Percentiles rank a stretch among this genome's conserved stretches.
Conservation (phyloP, 2,329 filamentous ascomycete species). For the Drechslerella coelobrocha region DNA sequence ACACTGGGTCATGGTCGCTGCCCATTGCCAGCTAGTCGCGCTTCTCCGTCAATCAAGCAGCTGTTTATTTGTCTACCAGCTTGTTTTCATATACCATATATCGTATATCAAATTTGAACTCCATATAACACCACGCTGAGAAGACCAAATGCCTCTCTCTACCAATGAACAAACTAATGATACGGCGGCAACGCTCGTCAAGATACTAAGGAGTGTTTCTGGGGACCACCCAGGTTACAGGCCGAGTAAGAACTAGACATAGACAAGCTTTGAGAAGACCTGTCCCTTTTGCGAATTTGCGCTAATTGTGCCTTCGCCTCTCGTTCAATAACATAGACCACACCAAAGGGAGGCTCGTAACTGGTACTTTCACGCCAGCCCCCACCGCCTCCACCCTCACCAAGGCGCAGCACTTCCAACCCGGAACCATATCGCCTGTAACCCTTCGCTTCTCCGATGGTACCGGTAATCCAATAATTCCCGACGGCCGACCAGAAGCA, state of each 20-base stretch:
- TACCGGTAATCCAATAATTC: constrained; percentile 63
- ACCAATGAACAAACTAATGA: constrained; percentile 58
- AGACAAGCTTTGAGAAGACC: too few species aligned
- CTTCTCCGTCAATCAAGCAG: too few species aligned
- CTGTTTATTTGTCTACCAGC: too few species aligned
- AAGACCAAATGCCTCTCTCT: constrained; percentile 63
- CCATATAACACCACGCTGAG: too few species aligned
- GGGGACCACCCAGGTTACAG: constrained; percentile 59
- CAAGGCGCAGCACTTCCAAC: constrained; percentile 62
- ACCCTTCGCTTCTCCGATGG: constrained; percentile 64
- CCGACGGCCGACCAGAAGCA: constrained; percentile 62
- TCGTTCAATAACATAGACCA: constrained; percentile 63
- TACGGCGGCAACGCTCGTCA: constrained; percentile 58
- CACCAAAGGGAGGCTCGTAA: constrained; percentile 64
- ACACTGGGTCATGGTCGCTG: too few species aligned
- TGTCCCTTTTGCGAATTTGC: too few species aligned
- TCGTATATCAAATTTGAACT: too few species aligned
- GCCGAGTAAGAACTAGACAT: constrained; percentile 57
- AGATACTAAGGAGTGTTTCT: constrained; percentile 58
- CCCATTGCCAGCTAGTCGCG: too few species aligned
- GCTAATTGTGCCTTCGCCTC: too few species aligned
- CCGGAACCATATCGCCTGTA: constrained; percentile 60
- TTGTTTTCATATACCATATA: too few species aligned
- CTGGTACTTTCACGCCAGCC: constrained; percentile 63
- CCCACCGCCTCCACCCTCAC: constrained; percentile 61